A percentile compares a stretch with the other conserved stretches of the same genome.
These are phyloP conservation scores for Thelonectria rubi DNA, from an alignment of 2,329 filamentous ascomycete species.

Conservation along the genomic window DNA sequence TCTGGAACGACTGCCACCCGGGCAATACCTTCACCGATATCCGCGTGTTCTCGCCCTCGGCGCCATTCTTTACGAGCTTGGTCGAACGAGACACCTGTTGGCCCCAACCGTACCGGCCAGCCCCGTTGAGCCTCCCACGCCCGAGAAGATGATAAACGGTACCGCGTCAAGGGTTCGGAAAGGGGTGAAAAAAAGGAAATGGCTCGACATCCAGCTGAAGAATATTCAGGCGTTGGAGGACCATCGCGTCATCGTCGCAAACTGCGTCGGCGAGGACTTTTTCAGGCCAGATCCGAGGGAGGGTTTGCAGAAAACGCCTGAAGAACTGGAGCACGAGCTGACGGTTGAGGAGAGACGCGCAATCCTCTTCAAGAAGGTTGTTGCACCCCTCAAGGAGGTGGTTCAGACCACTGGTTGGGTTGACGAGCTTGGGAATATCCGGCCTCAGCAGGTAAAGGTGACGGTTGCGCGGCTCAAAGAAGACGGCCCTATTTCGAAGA, in stretches of 20 bases:
- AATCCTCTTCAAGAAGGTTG: conserved; percentile 3
- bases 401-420: conserved; percentile 11
- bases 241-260: conserved; percentile 9
- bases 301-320: neutral
- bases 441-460: neutral
- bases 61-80: neutral
- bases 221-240: neutral
- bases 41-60: conserved; percentile 18
- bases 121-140: too few species aligned
- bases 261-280: neutral
- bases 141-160: neutral
- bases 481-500: neutral
- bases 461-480: neutral
- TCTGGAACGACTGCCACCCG: conserved; percentile 1
- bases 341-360: conserved; percentile 11
- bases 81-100: neutral
- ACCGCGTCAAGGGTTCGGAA: neutral
- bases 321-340: conserved; percentile 4
- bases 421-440: conserved; percentile 11
- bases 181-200: neutral
- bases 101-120: neutral
- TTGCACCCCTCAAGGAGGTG: neutral
- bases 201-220: conserved; percentile 1
- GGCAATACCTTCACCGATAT: conserved; percentile 2
- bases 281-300: neutral